phyloP scores from a whole-genome alignment of 2,329 filamentous ascomycete species.

The Ceratocystis destructans region DNA sequence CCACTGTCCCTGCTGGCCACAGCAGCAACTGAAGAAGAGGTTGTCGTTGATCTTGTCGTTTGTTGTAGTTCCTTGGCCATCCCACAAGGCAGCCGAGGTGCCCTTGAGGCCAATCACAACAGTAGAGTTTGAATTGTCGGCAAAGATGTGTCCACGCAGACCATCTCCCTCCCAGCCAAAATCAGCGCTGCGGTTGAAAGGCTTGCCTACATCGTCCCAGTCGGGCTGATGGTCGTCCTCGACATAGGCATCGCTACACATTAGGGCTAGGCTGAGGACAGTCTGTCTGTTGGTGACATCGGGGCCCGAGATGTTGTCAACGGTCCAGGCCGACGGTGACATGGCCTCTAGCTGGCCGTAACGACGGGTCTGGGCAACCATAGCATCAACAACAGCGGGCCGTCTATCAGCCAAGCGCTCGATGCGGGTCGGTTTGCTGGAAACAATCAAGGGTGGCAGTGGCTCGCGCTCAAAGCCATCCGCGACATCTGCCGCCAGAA shows the following conservation, averaged over 20 bases:
- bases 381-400: constrained; percentile 59
- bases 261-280: constrained; percentile 68
- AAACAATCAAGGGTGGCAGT: constrained; percentile 42
- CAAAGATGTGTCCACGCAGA: constrained; percentile 81
- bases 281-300: constrained; percentile 77
- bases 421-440: constrained; percentile 54
- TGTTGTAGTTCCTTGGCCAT: constrained; percentile 91
- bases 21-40: constrained; percentile 95
- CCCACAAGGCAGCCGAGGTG: constrained; percentile 78
- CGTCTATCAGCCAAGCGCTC: constrained; percentile 70
- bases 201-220: constrained; percentile 67
- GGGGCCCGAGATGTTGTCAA: constrained; percentile 65
- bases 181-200: constrained; percentile 73
- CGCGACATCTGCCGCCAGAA: constrained; percentile 47
- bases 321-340: constrained; percentile 63
- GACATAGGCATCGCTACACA: constrained; percentile 84
- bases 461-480: constrained; percentile 40
- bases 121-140: constrained; percentile 71
- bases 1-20: constrained; percentile 80
- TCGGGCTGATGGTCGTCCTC: constrained; percentile 55
- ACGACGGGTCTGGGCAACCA: constrained; percentile 59
- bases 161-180: constrained; percentile 92
- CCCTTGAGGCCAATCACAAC: constrained; percentile 89
- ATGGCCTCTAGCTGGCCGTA: constrained; percentile 54
- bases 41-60: constrained; percentile 98